Evolutionary conservation across 345 rosid species (phyloP).

Genomic region (Hibiscus syriacus): DNA sequence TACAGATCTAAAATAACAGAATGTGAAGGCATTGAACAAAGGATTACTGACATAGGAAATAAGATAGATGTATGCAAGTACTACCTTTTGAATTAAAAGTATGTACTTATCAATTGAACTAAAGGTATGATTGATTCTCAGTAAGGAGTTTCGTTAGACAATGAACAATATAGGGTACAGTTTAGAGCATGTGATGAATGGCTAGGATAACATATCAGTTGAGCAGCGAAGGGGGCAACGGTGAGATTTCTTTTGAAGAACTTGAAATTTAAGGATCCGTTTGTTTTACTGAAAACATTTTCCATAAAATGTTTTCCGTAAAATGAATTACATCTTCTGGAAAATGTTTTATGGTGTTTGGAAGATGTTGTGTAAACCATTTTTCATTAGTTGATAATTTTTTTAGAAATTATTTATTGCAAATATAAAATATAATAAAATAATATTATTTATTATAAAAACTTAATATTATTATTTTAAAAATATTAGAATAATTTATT

Average conservation of each 20-base stretch:
- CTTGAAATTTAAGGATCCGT: slow-evolving; percentile 1
- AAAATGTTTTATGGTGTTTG: too few relatives aligned
- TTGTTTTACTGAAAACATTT: too few relatives aligned
- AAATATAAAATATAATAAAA: too few relatives aligned
- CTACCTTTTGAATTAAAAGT: neutral
- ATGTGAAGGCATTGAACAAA: neutral
- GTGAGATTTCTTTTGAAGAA: neutral
- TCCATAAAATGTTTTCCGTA: too few relatives aligned
- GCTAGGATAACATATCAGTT: neutral
- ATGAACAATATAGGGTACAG: neutral
- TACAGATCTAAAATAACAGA: neutral
- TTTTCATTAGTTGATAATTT: too few relatives aligned
- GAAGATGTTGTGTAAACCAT: too few relatives aligned
- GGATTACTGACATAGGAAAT: neutral
- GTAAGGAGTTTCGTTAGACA: neutral
- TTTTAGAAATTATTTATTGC: too few relatives aligned
- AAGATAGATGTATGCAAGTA: neutral
- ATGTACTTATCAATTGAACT: neutral
- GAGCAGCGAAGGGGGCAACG: neutral
- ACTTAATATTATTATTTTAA: too few relatives aligned
- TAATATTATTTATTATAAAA: too few relatives aligned
- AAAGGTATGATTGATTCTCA: neutral
- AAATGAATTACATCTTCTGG: too few relatives aligned
- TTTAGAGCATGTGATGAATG: neutral
- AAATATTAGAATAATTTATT: too few relatives aligned